Evolutionary conservation across 208 protist species (phyloP), one percentile per base, ranked within the genome.

Genomic region (Lotmaria passim): DNA sequence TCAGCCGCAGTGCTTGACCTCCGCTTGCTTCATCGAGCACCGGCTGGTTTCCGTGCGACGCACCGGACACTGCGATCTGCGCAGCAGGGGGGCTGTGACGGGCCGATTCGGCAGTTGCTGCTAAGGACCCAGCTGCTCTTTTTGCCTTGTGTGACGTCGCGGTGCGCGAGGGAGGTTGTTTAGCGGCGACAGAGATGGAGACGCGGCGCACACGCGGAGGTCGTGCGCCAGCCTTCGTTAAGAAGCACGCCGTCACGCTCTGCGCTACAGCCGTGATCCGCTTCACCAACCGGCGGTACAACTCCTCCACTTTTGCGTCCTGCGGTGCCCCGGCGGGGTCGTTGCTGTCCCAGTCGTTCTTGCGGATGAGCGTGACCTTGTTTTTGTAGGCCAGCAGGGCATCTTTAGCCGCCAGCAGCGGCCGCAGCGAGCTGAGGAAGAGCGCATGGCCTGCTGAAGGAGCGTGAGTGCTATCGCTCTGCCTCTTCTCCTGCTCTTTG

Each of bases 191-290:
- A 26, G 52, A 64, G 11, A 26, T 31, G 60, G 43, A 28, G 33
- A 28, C 38, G 12, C 34, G 58, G 6, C 48, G 69, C 39, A 26
- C 19, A n/a, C 69, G 68, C 28, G 63, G 58, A 19, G 51, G 78
- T 5, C 46, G 21, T 12, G 76, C 71, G 17, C 80, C 80, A 10
- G 80, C 69, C 61, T 70, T 72, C 0, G 58, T 50, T 15, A 96
- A 67, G 64, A 93, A 87, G 62, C 71, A 84, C 38, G 79, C 73
- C 28, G 75, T 89, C 51, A 93, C 55, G 56, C 62, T 63, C 78
- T 96, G 91, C 51, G 83, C 64, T 39, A 96, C 75, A 0, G 64
- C 70, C 14, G 79, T 75, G n/a, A 93, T 36, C 3, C 41, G 39
- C 41, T 56, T 77, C 28, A 59, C 52, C 5, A 94, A 51, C 5